Evolutionary conservation across 2,329 filamentous ascomycete genomes (phyloP).

Genomic region (Ascochyta clinopodiicola): DNA sequence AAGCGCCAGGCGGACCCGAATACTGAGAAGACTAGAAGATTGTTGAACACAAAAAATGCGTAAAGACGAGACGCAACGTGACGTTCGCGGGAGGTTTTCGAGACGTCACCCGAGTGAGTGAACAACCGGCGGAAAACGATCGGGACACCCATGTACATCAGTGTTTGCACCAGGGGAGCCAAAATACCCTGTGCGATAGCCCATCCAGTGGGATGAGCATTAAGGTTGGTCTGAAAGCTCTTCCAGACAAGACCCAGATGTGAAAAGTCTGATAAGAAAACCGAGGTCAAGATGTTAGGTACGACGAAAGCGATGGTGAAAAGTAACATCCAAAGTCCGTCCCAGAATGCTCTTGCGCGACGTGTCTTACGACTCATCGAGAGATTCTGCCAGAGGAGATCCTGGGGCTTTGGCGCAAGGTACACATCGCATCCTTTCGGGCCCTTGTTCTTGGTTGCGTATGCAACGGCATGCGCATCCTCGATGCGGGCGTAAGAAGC

Average conservation of each 20-base stretch:
- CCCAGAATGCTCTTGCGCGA: slow-evolving; percentile 74
- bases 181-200: slow-evolving; percentile 89
- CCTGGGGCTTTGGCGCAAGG: slow-evolving; percentile 84
- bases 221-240: slow-evolving; percentile 72
- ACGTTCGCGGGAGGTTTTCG: slow-evolving; percentile 88
- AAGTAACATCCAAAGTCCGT: slow-evolving; percentile 80
- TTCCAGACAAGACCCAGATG: slow-evolving; percentile 85
- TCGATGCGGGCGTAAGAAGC: slow-evolving; percentile 88
- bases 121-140: slow-evolving; percentile 88
- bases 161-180: slow-evolving; percentile 82
- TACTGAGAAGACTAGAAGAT: slow-evolving; percentile 88
- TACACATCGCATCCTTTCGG: slow-evolving; percentile 76
- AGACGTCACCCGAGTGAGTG: slow-evolving; percentile 83
- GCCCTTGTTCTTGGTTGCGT: slow-evolving; percentile 77
- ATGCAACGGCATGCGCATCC: slow-evolving; percentile 84
- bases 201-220: slow-evolving; percentile 72
- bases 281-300: slow-evolving; percentile 90
- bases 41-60: slow-evolving; percentile 98
- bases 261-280: slow-evolving; percentile 85
- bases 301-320: slow-evolving; percentile 86
- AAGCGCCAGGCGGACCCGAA: slow-evolving; percentile 89
- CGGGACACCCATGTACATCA: slow-evolving; percentile 85
- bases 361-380: slow-evolving; percentile 72
- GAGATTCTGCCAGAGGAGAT: slow-evolving; percentile 96
- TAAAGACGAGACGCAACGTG: slow-evolving; percentile 92